Percentiles rank a stretch among this genome's conserved stretches.
These are phyloP conservation scores for Hyaloperonospora brassicae DNA, from an alignment of 352 stramenopile genomes.

Conservation along the genomic window DNA sequence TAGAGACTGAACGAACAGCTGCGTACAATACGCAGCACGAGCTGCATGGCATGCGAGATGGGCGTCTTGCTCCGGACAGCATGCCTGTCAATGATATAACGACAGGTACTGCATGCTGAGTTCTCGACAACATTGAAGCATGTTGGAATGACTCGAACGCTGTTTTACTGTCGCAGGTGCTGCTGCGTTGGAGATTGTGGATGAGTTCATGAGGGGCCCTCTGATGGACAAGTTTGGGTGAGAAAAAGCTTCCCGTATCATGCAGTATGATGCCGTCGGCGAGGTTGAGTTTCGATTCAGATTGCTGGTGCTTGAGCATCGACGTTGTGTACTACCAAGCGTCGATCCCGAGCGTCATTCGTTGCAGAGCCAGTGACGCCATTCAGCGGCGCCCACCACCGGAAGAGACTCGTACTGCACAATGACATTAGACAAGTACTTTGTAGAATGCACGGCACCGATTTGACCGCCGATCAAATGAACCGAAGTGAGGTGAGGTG, in stretches of 20 bases:
- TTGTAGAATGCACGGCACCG: constrained; percentile 34
- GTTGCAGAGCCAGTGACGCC: constrained; percentile 2
- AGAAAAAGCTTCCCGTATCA: neutral
- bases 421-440: constrained; percentile 34
- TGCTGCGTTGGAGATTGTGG: constrained; percentile 71
- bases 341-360: neutral
- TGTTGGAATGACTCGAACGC: neutral
- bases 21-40: constrained; percentile 45
- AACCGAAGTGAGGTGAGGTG: constrained; percentile 22
- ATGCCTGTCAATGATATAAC: constrained; percentile 49
- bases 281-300: constrained; percentile 10
- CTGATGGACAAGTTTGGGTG: constrained; percentile 58
- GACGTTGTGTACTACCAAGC: neutral
- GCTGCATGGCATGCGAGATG: constrained; percentile 21
- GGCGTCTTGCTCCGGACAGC: constrained; percentile 20
- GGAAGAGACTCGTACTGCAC: constrained; percentile 61
- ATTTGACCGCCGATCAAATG: constrained; percentile 10
- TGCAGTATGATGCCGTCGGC: neutral
- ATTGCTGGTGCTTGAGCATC: neutral
- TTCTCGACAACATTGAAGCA: neutral
- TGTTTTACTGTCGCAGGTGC: constrained; percentile 31
- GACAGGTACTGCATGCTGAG: constrained; percentile 26
- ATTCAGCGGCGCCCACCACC: constrained; percentile 15
- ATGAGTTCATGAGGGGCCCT: constrained; percentile 69
- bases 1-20: constrained; percentile 45